These are phyloP conservation scores for Phalaenopsis aphrodite DNA, from an alignment of 106 monocot species.

Conservation along the genomic window DNA sequence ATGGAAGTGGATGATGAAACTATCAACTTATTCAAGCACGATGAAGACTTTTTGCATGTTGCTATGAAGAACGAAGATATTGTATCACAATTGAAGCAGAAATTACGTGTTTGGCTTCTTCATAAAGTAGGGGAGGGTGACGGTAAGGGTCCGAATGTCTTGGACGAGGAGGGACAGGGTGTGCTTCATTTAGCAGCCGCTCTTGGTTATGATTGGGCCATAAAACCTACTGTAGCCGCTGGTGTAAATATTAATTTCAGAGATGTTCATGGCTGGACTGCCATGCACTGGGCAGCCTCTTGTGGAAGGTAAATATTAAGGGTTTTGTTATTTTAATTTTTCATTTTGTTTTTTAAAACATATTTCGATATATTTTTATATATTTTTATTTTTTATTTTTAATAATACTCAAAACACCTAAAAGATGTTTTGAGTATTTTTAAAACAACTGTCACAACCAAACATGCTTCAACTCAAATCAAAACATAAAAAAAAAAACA, in stretches of 20 bases:
- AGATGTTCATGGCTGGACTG: slow-evolving; percentile 93
- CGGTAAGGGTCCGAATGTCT: slow-evolving; percentile 63
- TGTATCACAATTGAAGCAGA: slow-evolving; percentile 59
- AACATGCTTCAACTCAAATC: no score
- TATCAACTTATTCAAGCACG: slow-evolving; percentile 29
- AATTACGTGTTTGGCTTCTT: slow-evolving; percentile 65
- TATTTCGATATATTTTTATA: no score
- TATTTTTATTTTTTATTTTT: no score
- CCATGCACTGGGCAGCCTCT: slow-evolving; percentile 93
- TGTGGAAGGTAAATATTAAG: slow-evolving; percentile 53
- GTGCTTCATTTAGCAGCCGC: slow-evolving; percentile 91
- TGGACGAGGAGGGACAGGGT: slow-evolving; percentile 75
- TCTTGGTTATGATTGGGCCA: slow-evolving; percentile 87
- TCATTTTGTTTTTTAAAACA: no score
- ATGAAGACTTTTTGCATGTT: slow-evolving; percentile 16
- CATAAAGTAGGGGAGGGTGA: slow-evolving; percentile 66
- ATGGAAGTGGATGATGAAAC: slow-evolving; percentile 44
- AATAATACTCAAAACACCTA: no score
- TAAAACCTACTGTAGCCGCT: slow-evolving; percentile 53
- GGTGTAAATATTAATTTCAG: slow-evolving; percentile 86
- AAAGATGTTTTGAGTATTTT: no score
- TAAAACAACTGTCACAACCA: no score
- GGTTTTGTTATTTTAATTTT: neutral
- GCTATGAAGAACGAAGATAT: slow-evolving; percentile 21
- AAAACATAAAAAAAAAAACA: no score